Evolutionary conservation across 805 yeast genomes (phyloP).

Genomic region (Candida stauntonica): DNA sequence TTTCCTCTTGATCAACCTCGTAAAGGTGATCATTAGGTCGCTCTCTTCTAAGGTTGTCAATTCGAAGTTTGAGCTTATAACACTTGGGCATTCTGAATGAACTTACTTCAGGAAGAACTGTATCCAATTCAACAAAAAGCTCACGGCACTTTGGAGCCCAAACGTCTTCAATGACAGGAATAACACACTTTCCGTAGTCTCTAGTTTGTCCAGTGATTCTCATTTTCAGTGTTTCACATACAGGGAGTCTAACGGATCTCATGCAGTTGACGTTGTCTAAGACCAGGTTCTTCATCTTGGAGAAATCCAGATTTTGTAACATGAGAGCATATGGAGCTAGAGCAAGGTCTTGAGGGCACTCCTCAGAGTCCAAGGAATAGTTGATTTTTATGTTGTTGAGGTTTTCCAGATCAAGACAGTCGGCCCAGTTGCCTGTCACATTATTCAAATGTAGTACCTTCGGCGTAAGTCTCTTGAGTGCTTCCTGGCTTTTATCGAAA

Average conservation of each 20-base stretch:
- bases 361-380: not conserved
- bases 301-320: constrained; percentile 2
- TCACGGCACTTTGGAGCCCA: constrained; percentile 3
- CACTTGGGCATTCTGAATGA: constrained; percentile 2
- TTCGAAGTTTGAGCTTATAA: not conserved
- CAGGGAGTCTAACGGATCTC: constrained; percentile 1
- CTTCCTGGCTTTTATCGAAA: not conserved
- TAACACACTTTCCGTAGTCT: not conserved
- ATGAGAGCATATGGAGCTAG: not conserved
- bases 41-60: not conserved
- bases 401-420: constrained; percentile 1
- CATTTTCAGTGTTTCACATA: not conserved
- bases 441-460: constrained; percentile 1
- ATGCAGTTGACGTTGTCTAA: constrained; percentile 8
- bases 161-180: constrained; percentile 4
- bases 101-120: not conserved
- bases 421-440: constrained; percentile 4
- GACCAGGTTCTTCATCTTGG: not conserved
- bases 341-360: not conserved
- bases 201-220: constrained; percentile 1
- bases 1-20: not conserved
- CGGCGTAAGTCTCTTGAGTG: not conserved
- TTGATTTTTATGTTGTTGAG: not conserved
- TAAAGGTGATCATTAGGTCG: not conserved
- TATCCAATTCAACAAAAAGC: not conserved